Evolutionary conservation across 2,329 filamentous ascomycete species (phyloP).

Genomic region (Albophoma yamanashiensis): DNA sequence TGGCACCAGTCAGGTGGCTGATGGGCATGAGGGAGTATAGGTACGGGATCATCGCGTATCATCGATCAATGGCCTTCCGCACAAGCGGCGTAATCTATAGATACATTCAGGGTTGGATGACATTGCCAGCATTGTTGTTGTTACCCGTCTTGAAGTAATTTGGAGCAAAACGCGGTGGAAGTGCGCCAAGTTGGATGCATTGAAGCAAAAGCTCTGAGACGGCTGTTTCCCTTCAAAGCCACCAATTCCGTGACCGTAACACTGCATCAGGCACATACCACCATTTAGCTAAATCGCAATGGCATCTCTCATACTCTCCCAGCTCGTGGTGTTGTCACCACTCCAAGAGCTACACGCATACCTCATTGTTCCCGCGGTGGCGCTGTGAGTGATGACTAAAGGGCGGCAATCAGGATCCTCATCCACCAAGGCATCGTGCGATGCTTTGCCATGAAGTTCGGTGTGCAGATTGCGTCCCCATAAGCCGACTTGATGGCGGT

Average conservation of each 20-base stretch:
- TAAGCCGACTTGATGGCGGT: conserved; percentile 44
- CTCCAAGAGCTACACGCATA: conserved; percentile 67
- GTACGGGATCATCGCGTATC: conserved; percentile 64
- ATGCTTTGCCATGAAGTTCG: conserved; percentile 61
- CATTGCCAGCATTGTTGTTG: conserved; percentile 49
- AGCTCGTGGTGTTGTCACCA: conserved; percentile 65
- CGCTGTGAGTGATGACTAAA: conserved; percentile 60
- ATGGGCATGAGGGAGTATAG: conserved; percentile 55
- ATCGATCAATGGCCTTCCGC: conserved; percentile 54
- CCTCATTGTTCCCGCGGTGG: conserved; percentile 57
- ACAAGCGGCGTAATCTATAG: conserved; percentile 53
- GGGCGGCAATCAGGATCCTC: conserved; percentile 48
- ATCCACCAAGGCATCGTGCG: conserved; percentile 54
- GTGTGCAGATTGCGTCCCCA: conserved; percentile 63
- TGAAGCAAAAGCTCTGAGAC: conserved; percentile 56
- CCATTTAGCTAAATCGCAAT: conserved; percentile 60
- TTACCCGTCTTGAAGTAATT: conserved; percentile 66
- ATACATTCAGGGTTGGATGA: conserved; percentile 74
- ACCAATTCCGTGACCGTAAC: conserved; percentile 64
- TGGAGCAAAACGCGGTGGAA: conserved; percentile 63
- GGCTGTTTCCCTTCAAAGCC: conserved; percentile 68
- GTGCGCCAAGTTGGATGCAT: conserved; percentile 62
- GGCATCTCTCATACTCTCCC: conserved; percentile 61
- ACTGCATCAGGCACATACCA: conserved; percentile 54
- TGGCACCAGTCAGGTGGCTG: conserved; percentile 48